These are phyloP conservation scores for Kappamyces sp. DNA, from an alignment of 192 early-diverging fungal genomes.

Conservation along the genomic window DNA sequence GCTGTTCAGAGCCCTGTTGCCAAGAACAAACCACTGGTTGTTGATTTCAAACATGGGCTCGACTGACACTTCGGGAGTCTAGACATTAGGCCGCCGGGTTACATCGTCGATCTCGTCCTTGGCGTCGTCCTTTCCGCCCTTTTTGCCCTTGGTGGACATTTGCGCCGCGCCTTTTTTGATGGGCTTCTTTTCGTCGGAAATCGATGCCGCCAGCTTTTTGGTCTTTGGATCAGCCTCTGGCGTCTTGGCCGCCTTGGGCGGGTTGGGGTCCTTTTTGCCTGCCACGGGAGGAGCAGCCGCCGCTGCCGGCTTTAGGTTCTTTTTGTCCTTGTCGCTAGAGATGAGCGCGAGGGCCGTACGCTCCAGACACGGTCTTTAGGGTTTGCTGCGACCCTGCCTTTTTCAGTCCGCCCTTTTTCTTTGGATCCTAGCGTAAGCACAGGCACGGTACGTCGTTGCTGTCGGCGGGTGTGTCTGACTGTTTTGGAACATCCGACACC, in stretches of 20 bases:
- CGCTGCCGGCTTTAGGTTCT: slow-evolving; percentile 18
- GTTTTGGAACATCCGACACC: slow-evolving; percentile 38
- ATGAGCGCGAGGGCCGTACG: slow-evolving; percentile 6
- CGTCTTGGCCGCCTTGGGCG: slow-evolving; percentile 2
- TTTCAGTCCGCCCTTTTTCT: neutral
- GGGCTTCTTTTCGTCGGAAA: slow-evolving; percentile 6
- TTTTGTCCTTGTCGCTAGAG: slow-evolving; percentile 29
- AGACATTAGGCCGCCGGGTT: neutral
- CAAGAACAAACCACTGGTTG: slow-evolving; percentile 44
- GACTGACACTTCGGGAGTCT: neutral
- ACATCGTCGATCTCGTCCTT: slow-evolving; percentile 51
- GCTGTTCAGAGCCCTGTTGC: slow-evolving; percentile 44
- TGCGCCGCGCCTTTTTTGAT: slow-evolving; percentile 4
- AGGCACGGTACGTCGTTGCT: slow-evolving; percentile 6
- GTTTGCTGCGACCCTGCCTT: neutral
- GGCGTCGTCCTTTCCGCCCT: slow-evolving; percentile 43
- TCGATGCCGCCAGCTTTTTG: neutral
- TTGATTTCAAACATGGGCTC: slow-evolving; percentile 53
- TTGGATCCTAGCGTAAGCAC: neutral
- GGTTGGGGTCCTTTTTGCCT: neutral
- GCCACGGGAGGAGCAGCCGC: slow-evolving; percentile 15
- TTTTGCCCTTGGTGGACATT: slow-evolving; percentile 24
- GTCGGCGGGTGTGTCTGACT: slow-evolving; percentile 8
- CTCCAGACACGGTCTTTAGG: neutral
- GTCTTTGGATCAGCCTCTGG: slow-evolving; percentile 10